A percentile compares a stretch with the other conserved stretches of the same genome.
phyloP scores from a whole-genome alignment of 148 eudicot species.

The Vaccinium myrtillus region DNA sequence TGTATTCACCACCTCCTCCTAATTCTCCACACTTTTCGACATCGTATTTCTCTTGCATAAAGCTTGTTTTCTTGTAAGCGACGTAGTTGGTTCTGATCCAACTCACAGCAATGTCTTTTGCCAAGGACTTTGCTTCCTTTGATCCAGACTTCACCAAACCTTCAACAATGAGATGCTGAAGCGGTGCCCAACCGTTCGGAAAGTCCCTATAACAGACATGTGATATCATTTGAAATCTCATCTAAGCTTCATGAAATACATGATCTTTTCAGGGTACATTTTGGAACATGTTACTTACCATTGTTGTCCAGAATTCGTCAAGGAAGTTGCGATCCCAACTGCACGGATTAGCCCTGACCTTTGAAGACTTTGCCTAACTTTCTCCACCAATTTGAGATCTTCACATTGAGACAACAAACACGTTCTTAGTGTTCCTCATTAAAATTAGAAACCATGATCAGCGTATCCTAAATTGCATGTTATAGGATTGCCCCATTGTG shows the following conservation, averaged over 20 bases:
- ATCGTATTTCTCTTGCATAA: constrained; percentile 85
- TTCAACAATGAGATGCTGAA: constrained; percentile 85
- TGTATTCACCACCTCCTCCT: constrained; percentile 93
- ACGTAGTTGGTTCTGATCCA: constrained; percentile 83
- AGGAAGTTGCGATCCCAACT: constrained; percentile 77
- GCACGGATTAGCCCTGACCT: constrained; percentile 60
- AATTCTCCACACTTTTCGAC: constrained; percentile 72
- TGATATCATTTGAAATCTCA: no score
- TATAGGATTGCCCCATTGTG: no score
- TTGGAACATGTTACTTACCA: constrained; percentile 40
- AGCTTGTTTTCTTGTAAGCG: constrained; percentile 57
- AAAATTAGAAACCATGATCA: not conserved
- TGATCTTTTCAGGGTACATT: not conserved
- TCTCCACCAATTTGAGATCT: constrained; percentile 46
- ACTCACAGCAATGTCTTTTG: constrained; percentile 62
- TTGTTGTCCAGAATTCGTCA: constrained; percentile 78
- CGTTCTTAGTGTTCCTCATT: not conserved
- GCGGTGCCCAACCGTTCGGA: constrained; percentile 96
- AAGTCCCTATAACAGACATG: constrained; percentile 53
- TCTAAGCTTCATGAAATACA: not conserved
- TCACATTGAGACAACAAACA: constrained; percentile 25
- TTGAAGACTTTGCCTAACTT: constrained; percentile 61
- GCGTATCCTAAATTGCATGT: no score
- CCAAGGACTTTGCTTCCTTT: constrained; percentile 50
- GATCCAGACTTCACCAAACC: constrained; percentile 67